phyloP scores from a whole-genome alignment of 805 yeast genomes.

The Teunomyces kruisii region DNA sequence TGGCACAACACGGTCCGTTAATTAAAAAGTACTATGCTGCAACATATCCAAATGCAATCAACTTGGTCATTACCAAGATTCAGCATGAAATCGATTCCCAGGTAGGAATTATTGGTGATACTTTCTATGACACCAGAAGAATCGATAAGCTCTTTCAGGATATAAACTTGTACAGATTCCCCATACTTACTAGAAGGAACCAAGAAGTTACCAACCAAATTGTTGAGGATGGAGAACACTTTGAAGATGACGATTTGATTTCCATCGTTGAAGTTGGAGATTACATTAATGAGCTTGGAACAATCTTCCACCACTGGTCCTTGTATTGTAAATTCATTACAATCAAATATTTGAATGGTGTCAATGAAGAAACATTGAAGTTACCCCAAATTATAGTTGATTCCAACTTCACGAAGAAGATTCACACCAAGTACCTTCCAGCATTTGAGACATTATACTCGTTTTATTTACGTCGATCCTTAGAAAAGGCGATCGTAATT shows the following conservation, averaged over 20 bases:
- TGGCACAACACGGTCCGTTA: conserved; percentile 81
- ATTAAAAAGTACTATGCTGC: conserved; percentile 63
- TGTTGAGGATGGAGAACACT: conserved; percentile 18
- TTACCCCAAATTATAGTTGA: conserved; percentile 54
- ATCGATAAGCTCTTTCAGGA: conserved; percentile 57
- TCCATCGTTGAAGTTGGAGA: conserved; percentile 69
- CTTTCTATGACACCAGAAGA: conserved; percentile 72
- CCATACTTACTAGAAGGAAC: conserved; percentile 19
- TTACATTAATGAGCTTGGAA: conserved; percentile 65
- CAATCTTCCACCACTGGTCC: conserved; percentile 84
- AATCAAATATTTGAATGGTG: conserved; percentile 50
- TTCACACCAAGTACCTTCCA: conserved; percentile 52
- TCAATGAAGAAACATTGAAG: conserved; percentile 22
- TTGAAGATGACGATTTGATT: conserved; percentile 33
- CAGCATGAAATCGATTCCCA: conserved; percentile 93
- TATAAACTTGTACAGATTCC: conserved; percentile 48
- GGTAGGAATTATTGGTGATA: conserved; percentile 82
- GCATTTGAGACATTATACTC: conserved; percentile 63
- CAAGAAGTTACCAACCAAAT: conserved; percentile 12
- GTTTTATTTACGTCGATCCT: conserved; percentile 71
- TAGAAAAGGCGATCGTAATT: conserved; percentile 75
- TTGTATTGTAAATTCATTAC: conserved; percentile 73
- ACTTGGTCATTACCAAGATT: conserved; percentile 65
- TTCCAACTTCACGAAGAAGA: conserved; percentile 57
- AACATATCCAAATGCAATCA: conserved; percentile 58